These are phyloP conservation scores for Cucumis hystrix DNA, from an alignment of 306 rosid genomes.

Conservation along the genomic window DNA sequence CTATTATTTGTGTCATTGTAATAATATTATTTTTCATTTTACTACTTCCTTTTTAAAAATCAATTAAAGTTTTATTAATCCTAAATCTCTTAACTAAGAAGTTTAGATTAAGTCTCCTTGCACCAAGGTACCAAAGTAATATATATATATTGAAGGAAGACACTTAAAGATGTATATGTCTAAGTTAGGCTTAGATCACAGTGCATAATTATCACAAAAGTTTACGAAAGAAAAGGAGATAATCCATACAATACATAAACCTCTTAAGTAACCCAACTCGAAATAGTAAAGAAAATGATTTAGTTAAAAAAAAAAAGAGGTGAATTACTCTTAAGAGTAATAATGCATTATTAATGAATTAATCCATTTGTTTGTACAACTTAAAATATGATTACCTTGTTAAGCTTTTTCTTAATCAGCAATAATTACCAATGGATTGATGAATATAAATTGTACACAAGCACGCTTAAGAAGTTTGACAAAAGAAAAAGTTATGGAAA, in stretches of 20 bases:
- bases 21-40: too few relatives aligned
- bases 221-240: too few relatives aligned
- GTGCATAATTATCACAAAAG: too few relatives aligned
- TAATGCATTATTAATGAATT: neutral
- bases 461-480: constrained; percentile 8
- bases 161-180: neutral
- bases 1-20: too few relatives aligned
- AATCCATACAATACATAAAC: too few relatives aligned
- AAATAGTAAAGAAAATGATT: too few relatives aligned
- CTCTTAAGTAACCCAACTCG: too few relatives aligned
- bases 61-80: too few relatives aligned
- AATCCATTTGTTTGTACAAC: neutral
- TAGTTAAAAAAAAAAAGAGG: neutral
- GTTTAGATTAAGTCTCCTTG: neutral
- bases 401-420: neutral
- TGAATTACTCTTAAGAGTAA: neutral
- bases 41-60: too few relatives aligned
- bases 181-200: too few relatives aligned
- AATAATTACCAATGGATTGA: neutral
- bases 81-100: neutral
- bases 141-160: neutral
- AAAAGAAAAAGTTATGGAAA: neutral
- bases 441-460: neutral
- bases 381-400: neutral
- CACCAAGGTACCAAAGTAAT: neutral